phyloP scores from a whole-genome alignment of 331 rosid genomes.

The Rhamnella rubrinervis region DNA sequence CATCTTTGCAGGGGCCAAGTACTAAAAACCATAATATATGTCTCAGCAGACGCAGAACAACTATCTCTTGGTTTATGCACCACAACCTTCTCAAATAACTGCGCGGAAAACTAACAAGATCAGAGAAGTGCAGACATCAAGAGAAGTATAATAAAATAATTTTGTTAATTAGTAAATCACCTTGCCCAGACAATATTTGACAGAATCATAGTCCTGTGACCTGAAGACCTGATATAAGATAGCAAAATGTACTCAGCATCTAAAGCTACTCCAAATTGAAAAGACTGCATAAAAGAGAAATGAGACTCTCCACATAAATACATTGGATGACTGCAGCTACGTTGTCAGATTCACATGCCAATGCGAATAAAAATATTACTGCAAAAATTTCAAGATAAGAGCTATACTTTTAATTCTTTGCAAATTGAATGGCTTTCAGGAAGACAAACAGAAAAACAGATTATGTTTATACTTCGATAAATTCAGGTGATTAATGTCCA shows the following conservation, averaged over 20 bases:
- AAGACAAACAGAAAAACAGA: too few species aligned
- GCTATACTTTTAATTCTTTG: neutral
- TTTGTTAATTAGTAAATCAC: slow-evolving; percentile 24
- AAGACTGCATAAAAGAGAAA: neutral
- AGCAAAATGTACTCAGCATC: neutral
- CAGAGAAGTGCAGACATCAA: neutral
- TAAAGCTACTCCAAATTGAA: neutral
- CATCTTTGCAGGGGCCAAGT: slow-evolving; percentile 83
- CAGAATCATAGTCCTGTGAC: slow-evolving; percentile 93
- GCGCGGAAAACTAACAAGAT: slow-evolving; percentile 16
- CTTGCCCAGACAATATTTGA: slow-evolving; percentile 66
- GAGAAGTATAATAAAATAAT: neutral
- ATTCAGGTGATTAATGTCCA: too few species aligned
- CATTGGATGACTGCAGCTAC: too few species aligned
- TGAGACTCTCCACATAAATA: neutral
- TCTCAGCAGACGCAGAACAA: slow-evolving; percentile 59
- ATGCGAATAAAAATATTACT: too few species aligned
- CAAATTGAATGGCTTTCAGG: neutral
- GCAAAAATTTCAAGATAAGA: too few species aligned
- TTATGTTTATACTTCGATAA: too few species aligned
- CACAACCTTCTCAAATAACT: slow-evolving; percentile 88
- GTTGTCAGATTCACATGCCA: too few species aligned
- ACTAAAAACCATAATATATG: slow-evolving; percentile 53
- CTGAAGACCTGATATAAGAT: slow-evolving; percentile 63
- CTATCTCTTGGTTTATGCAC: slow-evolving; percentile 71